Evolutionary conservation across 768 basidiomycete species (phyloP).

Genomic region (Cystofilobasidium macerans): DNA sequence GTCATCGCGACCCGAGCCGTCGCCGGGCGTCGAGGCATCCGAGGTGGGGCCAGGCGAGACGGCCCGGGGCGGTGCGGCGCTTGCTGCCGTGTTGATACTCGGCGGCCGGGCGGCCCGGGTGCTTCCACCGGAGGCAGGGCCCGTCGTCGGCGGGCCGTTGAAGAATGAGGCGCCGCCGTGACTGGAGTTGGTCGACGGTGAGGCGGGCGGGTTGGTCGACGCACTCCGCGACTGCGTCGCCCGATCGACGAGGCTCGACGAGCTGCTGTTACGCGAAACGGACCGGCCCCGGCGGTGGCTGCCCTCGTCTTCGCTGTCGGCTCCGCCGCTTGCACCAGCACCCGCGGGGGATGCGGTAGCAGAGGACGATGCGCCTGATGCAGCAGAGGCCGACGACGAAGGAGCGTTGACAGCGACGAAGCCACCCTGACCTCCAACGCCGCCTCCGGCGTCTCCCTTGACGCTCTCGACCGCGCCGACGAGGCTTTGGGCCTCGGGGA

Average conservation of each 20-base stretch:
- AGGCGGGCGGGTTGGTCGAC: conserved; percentile 4
- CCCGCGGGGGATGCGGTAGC: not conserved
- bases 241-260: conserved; percentile 15
- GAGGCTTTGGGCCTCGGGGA: conserved; percentile 24
- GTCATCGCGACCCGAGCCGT: not conserved
- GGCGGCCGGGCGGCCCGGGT: conserved; percentile 1
- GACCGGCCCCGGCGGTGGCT: conserved; percentile 11
- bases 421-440: not conserved
- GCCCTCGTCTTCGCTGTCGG: not conserved
- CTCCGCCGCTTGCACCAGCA: not conserved
- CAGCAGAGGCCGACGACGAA: not conserved
- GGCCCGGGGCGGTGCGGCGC: not conserved
- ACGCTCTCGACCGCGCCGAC: conserved; percentile 28
- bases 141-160: not conserved
- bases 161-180: not conserved
- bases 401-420: not conserved
- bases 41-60: not conserved
- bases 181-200: conserved; percentile 11
- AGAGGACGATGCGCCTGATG: not conserved
- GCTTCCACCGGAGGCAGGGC: not conserved
- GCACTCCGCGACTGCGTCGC: not conserved
- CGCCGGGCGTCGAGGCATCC: not conserved
- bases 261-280: not conserved
- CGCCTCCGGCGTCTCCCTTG: conserved; percentile 14
- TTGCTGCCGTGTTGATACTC: conserved; percentile 9